Base-by-base conservation (phyloP, 2,329 filamentous ascomycete species). In the Stemphylium vesicarium region DNA sequence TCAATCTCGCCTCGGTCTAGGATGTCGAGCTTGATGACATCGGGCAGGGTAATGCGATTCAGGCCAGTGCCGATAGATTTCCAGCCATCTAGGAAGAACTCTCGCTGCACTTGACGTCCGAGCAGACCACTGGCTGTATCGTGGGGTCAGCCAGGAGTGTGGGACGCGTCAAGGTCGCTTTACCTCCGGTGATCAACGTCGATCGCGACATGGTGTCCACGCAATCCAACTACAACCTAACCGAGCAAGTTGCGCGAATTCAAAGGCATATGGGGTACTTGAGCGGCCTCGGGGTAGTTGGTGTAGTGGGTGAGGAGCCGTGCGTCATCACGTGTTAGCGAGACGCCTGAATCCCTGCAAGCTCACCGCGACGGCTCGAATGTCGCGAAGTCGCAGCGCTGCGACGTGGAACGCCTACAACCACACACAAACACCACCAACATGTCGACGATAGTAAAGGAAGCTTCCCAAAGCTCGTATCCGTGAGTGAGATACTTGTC, bases 371-470 rank as follows among this genome's bases (percentile, higher is more conserved):
- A 45, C 47, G 11, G 52, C 24, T 46, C 36, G 16, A 51, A 31
- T 55, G 56, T 64, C 59, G 59, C 58, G 64, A 59, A 40, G 37
- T 51, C 53, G 26, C 40, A 32, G 41, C 22, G 31, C 42, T 45
- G 54, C 45, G 29, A 48, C 50, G 47, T 29, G 40, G 44, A 39
- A 45, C 50, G 20, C 26, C 33, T 32, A 52, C 49, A 54, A 54
- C 55, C 48, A 35, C 41, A 47, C 59, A 31, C 51, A 33, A 29
- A 29, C 31, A 46, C 46, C 15, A 15, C 26, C 36, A 64, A 46
- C 29, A 96, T 96, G 92, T 93, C 92, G 53, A 95, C 92, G 16
- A 89, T 95, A 70, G 90, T 91, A n/a, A 79, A 84, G 35, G 84
- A 85, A 36, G 86, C 88, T 62, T 84, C 92, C 44, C 89, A 94